Base-by-base conservation (phyloP, 2,329 filamentous ascomycete genomes). In the Microascus cirrosus region DNA sequence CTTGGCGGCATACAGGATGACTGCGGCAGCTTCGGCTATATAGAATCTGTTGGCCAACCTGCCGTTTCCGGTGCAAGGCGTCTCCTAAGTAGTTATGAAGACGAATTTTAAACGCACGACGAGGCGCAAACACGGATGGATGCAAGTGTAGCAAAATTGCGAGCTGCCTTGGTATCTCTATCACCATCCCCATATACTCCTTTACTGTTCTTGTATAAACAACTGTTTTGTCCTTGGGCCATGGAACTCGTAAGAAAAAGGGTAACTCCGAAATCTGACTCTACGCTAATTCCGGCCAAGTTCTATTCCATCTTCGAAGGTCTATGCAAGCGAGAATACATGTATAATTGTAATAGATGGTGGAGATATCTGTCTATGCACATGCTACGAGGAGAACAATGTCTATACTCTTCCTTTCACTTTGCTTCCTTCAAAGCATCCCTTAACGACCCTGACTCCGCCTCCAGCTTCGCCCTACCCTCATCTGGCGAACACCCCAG, bases 1-100 rank as follows among this genome's bases (percentile, higher is more conserved):
- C 18, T 61, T 10, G 52, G 57, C 8, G 48, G 53, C 5, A 39
- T 63, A 20, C 52, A 61, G 39, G 51, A 42, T 28, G 48, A 57
- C 53, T 58, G 58, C 35, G 61, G 61, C n/a, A 24, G n/a, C 32
- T 63, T 63, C 54, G 58, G 55, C 32, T 59, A 59, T 39, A 48
- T 61, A 2, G 57, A 61, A 36, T 52, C 55, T 18, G 61, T 64
- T 22, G 53, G 53, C 18, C 59, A 62, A 3, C 60, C 63, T 13
- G 63, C 61, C 8, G 20, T 60, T 48, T 52, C 59, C 50, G 63
- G 62, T 5, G 62, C 61, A 18, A 55, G 51, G 32, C 60, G 52
- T 53, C 54, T 60, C 15, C 15, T 45, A 13, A 13, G 22, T 42
- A 20, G 45, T 11, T 2, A 22, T 50, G 2, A 18, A 18, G n/a